Evolutionary conservation across 1,284 basidiomycete genomes (phyloP), one percentile per base, ranked within the genome.

Genomic region (Macrocystidia cucumis): DNA sequence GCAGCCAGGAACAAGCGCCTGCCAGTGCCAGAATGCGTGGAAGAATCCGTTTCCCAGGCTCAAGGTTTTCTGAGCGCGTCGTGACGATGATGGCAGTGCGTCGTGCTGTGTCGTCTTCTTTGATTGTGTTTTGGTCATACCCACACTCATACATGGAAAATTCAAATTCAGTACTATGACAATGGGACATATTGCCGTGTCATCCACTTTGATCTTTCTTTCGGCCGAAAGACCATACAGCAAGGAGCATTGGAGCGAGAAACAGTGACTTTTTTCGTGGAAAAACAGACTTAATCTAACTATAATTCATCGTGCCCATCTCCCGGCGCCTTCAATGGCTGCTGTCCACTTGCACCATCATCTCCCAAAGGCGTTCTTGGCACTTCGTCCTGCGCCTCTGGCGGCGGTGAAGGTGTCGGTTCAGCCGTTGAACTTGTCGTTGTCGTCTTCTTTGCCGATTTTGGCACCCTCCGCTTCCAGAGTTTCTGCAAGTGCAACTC

Each of bases 401-500:
- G n/a, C n/a, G n/a, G n/a, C n/a, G n/a, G n/a, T n/a, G n/a, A n/a
- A 9, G 32, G 25, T 16, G 42, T 42, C 8, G 45, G 33, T 14
- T 46, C 43, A n/a, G 51, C 45, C 29, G 49, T 46, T 16, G 50
- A 44, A 23, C 48, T 52, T 30, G 54, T 54, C 35, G 51, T 49
- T 21, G 47, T 48, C 39, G 62, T 72, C 24, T 60, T 60, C 55
- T 67, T 71, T 61, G 69, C 74, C 50, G 57, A 55, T 39, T 65
- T 62, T 2, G 84, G 78, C 31, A 65, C 59, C 60, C 76, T 85
- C 55, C 81, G 67, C 63, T 66, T 79, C 48, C 69, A 68, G 45
- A 89, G 51, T 54, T 69, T 77, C 53, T 73, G 72, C 56, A 92
- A 62, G 40, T 79, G 78, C 34, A 64, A 71, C 65, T 92, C 88